A percentile compares a stretch with the other conserved stretches of the same genome.
Evolutionary conservation across 2,329 filamentous ascomycete genomes (phyloP).

Genomic region (Arthrobotrys musiformis): DNA sequence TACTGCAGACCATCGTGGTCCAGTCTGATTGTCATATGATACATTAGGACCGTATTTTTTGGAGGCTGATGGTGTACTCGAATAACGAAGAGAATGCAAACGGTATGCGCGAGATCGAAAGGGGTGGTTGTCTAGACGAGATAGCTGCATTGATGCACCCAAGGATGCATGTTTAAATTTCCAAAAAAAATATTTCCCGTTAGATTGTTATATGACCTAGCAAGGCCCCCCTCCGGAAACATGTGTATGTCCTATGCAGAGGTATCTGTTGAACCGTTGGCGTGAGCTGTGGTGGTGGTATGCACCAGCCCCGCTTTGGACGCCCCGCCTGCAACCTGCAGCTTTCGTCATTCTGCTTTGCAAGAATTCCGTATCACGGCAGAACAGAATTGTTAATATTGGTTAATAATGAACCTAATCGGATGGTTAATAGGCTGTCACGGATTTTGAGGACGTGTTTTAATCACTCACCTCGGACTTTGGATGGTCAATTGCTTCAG

Average conservation of each 20-base stretch:
- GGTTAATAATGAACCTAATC: neutral
- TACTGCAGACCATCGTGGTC: constrained; percentile 20
- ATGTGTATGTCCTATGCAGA: constrained; percentile 2
- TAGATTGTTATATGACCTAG: neutral
- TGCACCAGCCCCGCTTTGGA: constrained; percentile 51
- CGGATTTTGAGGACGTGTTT: constrained; percentile 11
- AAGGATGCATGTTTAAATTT: constrained; percentile 24
- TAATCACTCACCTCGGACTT: constrained; percentile 6
- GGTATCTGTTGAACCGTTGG: constrained; percentile 17
- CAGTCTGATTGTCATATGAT: constrained; percentile 49
- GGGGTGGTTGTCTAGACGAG: constrained; percentile 23
- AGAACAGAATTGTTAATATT: too few species aligned
- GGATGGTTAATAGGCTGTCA: constrained; percentile 1
- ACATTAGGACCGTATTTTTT: constrained; percentile 1
- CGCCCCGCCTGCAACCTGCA: constrained; percentile 27
- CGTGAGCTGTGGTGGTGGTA: constrained; percentile 7
- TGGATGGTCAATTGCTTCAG: neutral
- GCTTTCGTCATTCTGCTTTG: constrained; percentile 51
- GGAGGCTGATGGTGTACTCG: neutral
- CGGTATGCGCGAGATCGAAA: neutral
- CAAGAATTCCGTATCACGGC: constrained; percentile 30
- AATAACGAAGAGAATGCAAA: constrained; percentile 16
- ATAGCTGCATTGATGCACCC: constrained; percentile 17
- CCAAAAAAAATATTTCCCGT: constrained; percentile 28
- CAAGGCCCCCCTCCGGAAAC: neutral